Conservation (phyloP, 2,329 filamentous ascomycete species). For the Ilyonectria mors-panacis region DNA sequence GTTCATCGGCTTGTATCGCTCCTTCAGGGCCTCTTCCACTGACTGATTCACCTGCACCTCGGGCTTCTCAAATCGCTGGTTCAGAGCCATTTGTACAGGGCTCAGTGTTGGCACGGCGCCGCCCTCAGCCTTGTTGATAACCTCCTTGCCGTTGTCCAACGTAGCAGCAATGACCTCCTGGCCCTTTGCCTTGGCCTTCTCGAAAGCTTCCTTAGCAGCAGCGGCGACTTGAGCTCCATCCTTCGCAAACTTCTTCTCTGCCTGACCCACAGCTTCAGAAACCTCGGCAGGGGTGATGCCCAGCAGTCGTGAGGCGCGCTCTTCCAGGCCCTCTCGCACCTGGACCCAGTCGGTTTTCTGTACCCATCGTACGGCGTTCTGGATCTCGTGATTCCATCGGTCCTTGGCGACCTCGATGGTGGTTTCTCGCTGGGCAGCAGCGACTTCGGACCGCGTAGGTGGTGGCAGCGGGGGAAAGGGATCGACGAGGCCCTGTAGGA, state of each 20-base stretch:
- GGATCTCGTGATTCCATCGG: constrained; percentile 83
- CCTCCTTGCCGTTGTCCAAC: constrained; percentile 59
- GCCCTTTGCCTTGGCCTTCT: constrained; percentile 53
- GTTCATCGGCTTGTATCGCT: constrained; percentile 68
- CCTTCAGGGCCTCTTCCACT: constrained; percentile 67
- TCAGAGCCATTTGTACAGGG: constrained; percentile 65
- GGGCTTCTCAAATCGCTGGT: constrained; percentile 65
- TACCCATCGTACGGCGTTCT: constrained; percentile 75
- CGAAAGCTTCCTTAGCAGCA: constrained; percentile 56
- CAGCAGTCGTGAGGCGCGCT: constrained; percentile 62
- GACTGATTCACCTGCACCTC: constrained; percentile 60
- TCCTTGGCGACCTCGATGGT: constrained; percentile 80
- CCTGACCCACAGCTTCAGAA: constrained; percentile 48
- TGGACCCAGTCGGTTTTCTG: constrained; percentile 77
- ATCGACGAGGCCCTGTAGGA: constrained; percentile 68
- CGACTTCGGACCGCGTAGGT: constrained; percentile 66
- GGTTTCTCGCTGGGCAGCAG: constrained; percentile 66
- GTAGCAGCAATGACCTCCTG: constrained; percentile 56
- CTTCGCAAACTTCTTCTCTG: constrained; percentile 51
- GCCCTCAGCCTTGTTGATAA: constrained; percentile 57
- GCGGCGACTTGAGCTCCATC: constrained; percentile 50
- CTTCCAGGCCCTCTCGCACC: constrained; percentile 72
- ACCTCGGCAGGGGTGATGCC: constrained; percentile 54
- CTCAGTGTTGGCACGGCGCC: constrained; percentile 50
- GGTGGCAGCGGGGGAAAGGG: constrained; percentile 63